These are phyloP conservation scores for Physcomitrellopsis africana DNA, from an alignment of 225 moss, liverwort and hornwort genomes.

Conservation along the genomic window DNA sequence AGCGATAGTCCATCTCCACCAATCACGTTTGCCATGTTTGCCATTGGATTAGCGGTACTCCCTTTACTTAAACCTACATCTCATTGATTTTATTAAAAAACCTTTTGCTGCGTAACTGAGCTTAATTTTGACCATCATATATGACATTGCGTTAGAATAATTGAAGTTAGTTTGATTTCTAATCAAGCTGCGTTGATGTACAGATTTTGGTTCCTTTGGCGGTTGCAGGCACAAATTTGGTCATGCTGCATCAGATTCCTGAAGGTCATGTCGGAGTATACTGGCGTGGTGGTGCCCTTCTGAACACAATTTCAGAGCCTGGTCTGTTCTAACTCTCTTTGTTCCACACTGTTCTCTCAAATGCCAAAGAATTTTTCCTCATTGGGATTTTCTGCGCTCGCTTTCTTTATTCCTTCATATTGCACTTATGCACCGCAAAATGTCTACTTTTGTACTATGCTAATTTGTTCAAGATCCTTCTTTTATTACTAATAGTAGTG, in stretches of 20 bases:
- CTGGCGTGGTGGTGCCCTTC: slow-evolving; percentile 95
- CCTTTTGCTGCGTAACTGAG: slow-evolving; percentile 3
- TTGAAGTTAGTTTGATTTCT: slow-evolving; percentile 20
- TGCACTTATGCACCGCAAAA: not conserved
- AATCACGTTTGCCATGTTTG: slow-evolving; percentile 49
- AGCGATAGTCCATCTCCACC: slow-evolving; percentile 43
- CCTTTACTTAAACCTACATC: not conserved
- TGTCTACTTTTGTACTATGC: slow-evolving; percentile 1
- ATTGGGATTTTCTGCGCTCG: slow-evolving; percentile 7
- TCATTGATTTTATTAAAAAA: slow-evolving; percentile 14
- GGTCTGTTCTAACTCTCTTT: slow-evolving; percentile 47
- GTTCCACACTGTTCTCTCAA: not conserved
- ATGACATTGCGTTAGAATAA: not conserved
- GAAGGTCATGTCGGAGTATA: slow-evolving; percentile 99
- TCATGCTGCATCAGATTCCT: slow-evolving; percentile 88
- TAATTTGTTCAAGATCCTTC: slow-evolving; percentile 1
- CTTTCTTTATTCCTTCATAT: slow-evolving; percentile 2
- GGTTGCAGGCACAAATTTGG: slow-evolving; percentile 72
- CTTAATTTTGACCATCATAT: slow-evolving; percentile 6
- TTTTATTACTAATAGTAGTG: not conserved
- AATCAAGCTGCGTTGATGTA: slow-evolving; percentile 28
- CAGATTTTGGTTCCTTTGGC: slow-evolving; percentile 74
- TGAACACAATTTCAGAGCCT: slow-evolving; percentile 83
- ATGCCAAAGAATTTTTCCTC: not conserved
- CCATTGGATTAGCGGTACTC: slow-evolving; percentile 54